Evolutionary conservation across 495 filamentous ascomycete species (phyloP).

Genomic region (Corynascus novoguineensis): DNA sequence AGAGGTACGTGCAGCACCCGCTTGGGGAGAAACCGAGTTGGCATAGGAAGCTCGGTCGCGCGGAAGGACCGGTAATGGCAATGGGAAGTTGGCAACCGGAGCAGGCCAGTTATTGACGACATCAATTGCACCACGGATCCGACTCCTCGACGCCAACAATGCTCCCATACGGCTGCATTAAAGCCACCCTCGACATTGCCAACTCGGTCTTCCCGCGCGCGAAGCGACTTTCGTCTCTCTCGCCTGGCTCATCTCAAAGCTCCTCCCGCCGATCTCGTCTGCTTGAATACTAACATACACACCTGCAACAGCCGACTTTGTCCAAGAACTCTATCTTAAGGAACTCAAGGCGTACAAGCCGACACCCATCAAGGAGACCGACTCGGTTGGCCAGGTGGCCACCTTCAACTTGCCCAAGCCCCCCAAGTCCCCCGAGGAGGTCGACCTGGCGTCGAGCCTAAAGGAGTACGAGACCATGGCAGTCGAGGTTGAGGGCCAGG

Average conservation of each 20-base stretch:
- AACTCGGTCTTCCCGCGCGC: not conserved
- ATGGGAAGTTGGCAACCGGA: not conserved
- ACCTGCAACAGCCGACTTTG: slow-evolving; percentile 66
- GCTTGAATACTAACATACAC: not conserved
- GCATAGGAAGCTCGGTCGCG: slow-evolving; percentile 1
- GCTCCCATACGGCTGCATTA: not conserved
- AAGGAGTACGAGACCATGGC: slow-evolving; percentile 87
- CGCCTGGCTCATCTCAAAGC: not conserved
- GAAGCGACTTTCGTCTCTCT: not conserved
- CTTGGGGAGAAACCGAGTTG: not conserved
- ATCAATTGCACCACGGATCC: slow-evolving; percentile 29
- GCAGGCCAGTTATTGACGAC: slow-evolving; percentile 1
- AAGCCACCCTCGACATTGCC: not conserved
- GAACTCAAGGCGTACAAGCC: slow-evolving; percentile 94
- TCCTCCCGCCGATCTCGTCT: not conserved
- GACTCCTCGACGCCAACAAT: not conserved
- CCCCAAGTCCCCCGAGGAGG: slow-evolving; percentile 84
- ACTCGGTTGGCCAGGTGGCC: slow-evolving; percentile 86
- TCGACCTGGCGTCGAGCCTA: slow-evolving; percentile 81
- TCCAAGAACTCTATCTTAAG: slow-evolving; percentile 94
- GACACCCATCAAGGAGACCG: slow-evolving; percentile 70
- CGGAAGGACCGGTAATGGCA: slow-evolving; percentile 7
- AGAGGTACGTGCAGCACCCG: slow-evolving; percentile 53
- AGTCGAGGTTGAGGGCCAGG: slow-evolving; percentile 93
- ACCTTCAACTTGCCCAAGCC: slow-evolving; percentile 74